phyloP scores from a whole-genome alignment of 192 early-diverging fungal species.

The Thoreauomyces humboldtii region DNA sequence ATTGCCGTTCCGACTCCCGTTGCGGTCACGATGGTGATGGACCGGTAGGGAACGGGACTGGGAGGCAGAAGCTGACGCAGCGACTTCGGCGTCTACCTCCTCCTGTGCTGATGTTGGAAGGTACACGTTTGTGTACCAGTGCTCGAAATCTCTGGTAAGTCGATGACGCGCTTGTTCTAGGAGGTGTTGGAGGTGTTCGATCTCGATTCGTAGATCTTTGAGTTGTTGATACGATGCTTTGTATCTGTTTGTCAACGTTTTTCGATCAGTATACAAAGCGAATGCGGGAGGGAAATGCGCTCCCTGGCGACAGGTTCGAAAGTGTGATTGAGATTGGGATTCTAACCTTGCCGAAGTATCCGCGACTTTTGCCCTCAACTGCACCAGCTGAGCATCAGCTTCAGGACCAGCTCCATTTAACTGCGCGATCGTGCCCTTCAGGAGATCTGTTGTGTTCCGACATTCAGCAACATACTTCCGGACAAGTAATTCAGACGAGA shows the following conservation, averaged over 20 bases:
- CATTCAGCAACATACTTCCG: neutral
- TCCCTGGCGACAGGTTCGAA: too few relatives aligned
- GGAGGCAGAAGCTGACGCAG: neutral
- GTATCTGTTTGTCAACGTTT: constrained; percentile 52
- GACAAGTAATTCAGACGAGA: too few relatives aligned
- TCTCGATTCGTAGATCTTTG: constrained; percentile 60
- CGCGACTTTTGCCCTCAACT: neutral
- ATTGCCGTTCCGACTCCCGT: neutral
- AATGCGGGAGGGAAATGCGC: too few relatives aligned
- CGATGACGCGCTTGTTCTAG: constrained; percentile 54
- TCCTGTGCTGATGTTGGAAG: constrained; percentile 4
- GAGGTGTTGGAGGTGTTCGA: constrained; percentile 65
- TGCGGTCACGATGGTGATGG: too few relatives aligned
- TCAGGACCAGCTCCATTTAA: neutral
- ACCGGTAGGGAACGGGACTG: neutral
- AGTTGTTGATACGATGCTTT: constrained; percentile 49
- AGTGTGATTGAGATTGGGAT: too few relatives aligned
- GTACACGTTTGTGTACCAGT: constrained; percentile 53
- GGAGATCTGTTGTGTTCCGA: neutral
- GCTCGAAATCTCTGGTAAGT: constrained; percentile 58
- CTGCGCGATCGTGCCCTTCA: constrained; percentile 16
- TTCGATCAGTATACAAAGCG: too few relatives aligned
- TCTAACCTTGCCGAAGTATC: neutral
- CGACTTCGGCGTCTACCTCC: neutral
- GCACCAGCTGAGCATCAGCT: neutral